Conservation (phyloP, 192 early-diverging fungal species). For the Gigaspora rosea region DNA sequence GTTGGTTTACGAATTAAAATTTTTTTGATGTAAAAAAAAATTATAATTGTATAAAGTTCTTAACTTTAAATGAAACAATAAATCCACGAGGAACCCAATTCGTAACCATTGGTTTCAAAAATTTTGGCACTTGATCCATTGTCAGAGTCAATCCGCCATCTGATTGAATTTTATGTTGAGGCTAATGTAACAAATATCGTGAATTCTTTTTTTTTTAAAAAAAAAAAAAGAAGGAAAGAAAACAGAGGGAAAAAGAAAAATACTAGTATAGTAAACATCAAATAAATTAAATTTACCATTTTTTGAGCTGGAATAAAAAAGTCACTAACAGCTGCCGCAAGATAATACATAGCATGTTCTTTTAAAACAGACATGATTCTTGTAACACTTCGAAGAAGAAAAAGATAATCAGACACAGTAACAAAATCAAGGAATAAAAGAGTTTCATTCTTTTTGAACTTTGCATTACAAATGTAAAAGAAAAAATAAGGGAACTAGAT, state of each 20-base stretch:
- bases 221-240: background rate
- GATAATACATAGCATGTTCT: slow-evolving; percentile 84
- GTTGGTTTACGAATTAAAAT: background rate
- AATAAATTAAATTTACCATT: slow-evolving; percentile 59
- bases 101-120: slow-evolving; percentile 89
- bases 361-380: slow-evolving; percentile 66
- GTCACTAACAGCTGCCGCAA: slow-evolving; percentile 97
- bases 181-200: slow-evolving; percentile 32
- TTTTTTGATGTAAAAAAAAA: background rate
- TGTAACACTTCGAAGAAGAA: slow-evolving; percentile 78
- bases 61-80: slow-evolving; percentile 96
- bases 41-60: background rate
- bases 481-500: background rate
- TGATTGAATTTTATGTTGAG: slow-evolving; percentile 98
- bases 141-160: slow-evolving; percentile 81
- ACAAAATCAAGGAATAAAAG: slow-evolving; percentile 86
- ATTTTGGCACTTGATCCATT: slow-evolving; percentile 97
- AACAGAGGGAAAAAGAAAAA: slow-evolving; percentile 8
- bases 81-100: slow-evolving; percentile 87
- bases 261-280: slow-evolving; percentile 3
- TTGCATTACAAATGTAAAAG: slow-evolving; percentile 24
- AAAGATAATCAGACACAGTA: slow-evolving; percentile 91
- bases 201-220: background rate
- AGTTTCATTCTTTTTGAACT: slow-evolving; percentile 60
- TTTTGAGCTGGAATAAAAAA: slow-evolving; percentile 95